phyloP scores from a whole-genome alignment of 306 rosid genomes.

The Geum urbanum region DNA sequence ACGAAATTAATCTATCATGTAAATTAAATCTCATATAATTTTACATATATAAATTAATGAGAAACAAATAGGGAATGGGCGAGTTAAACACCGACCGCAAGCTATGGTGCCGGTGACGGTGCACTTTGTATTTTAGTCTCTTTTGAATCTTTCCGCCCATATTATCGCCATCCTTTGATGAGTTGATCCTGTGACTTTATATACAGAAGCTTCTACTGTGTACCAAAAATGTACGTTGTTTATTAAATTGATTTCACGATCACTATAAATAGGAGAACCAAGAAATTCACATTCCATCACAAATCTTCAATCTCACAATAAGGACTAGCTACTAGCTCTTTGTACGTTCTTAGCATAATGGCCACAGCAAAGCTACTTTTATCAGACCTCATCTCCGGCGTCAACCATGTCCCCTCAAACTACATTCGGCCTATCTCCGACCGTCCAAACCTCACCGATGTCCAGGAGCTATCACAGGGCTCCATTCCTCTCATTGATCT shows the following conservation, averaged over 20 bases:
- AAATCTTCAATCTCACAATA: no score
- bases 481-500: slow-evolving; percentile 41
- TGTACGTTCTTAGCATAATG: slow-evolving; percentile 13
- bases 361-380: slow-evolving; percentile 27
- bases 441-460: slow-evolving; percentile 36
- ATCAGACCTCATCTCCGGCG: slow-evolving; percentile 27
- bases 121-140: neutral
- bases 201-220: neutral
- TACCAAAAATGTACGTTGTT: neutral
- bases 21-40: no score
- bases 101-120: neutral
- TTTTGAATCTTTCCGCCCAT: neutral
- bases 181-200: neutral
- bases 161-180: neutral
- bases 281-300: neutral
- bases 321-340: no score
- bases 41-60: no score
- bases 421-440: slow-evolving; percentile 43
- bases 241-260: neutral
- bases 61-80: no score
- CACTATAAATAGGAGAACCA: neutral
- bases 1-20: no score
- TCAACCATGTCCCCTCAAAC: slow-evolving; percentile 31
- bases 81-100: no score
- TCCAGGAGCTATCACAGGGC: slow-evolving; percentile 12